Conservation (phyloP, 2,329 filamentous ascomycete species). For the Bipolaris oryzae region DNA sequence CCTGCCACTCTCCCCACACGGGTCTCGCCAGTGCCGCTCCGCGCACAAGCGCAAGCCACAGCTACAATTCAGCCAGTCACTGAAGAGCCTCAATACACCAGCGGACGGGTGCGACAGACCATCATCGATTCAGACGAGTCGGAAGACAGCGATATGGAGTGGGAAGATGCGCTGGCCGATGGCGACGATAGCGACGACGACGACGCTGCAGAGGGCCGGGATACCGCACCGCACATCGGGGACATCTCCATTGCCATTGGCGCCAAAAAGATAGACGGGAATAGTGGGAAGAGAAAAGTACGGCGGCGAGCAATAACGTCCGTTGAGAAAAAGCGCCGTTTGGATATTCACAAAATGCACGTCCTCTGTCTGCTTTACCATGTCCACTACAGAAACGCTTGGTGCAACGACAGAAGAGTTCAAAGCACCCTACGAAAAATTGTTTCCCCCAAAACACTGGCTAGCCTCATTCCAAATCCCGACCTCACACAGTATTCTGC, state of each 20-base stretch:
- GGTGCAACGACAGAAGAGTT: constrained; percentile 79
- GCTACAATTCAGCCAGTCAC: constrained; percentile 6
- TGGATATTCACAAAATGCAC: constrained; percentile 86
- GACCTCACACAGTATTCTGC: constrained; percentile 74
- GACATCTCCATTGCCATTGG: constrained; percentile 53
- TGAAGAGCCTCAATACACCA: constrained; percentile 11
- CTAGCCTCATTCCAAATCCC: constrained; percentile 71
- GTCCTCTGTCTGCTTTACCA: constrained; percentile 82
- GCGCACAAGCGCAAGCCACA: constrained; percentile 6
- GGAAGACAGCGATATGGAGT: constrained; percentile 66
- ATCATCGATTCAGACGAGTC: constrained; percentile 58
- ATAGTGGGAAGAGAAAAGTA: constrained; percentile 43
- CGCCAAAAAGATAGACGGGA: constrained; percentile 32
- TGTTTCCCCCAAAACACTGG: constrained; percentile 68
- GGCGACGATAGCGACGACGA: constrained; percentile 28
- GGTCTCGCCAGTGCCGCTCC: constrained; percentile 2
- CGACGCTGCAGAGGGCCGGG: constrained; percentile 29
- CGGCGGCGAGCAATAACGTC: constrained; percentile 61
- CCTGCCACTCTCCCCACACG: constrained; percentile 1
- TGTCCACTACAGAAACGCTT: constrained; percentile 76
- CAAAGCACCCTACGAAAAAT: constrained; percentile 63
- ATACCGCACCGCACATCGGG: constrained; percentile 42
- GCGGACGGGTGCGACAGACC: constrained; percentile 46
- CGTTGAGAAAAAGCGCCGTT: constrained; percentile 64
- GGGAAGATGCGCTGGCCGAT: constrained; percentile 60